Base-by-base conservation (phyloP, 2,329 filamentous ascomycete species). In the Biscogniauxia mediterranea region DNA sequence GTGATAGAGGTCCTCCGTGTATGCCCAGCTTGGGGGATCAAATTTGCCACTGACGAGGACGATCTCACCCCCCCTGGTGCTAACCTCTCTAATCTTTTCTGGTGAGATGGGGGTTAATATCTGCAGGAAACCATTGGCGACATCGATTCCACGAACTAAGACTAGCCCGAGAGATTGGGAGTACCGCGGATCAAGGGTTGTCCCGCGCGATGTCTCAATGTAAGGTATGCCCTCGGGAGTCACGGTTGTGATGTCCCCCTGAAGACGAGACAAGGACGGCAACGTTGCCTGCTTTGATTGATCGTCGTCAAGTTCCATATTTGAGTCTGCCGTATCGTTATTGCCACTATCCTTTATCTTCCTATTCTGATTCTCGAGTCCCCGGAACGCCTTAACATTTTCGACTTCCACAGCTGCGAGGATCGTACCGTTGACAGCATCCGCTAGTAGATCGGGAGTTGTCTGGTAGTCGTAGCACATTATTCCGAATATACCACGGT, bases 61-160 rank as follows among this genome's bases (percentile, higher is more conserved):
- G 17, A 91, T 76, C 17, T 80, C 76, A 32, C 79, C 77, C 0
- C 81, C 81, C 26, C 74, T 72, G 7, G 74, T 69, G 51, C 71
- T 76, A 19, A 80, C 70, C 9, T 75, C 70, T 46, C 76, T 72
- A 17, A 86, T 77, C 2, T 73, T 68, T 3, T 74, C 67, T 0
- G 72, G 56, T 0, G 78, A 59, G 6, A 88, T 78, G 0, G 90
- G 89, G 0, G 88, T 89, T 1, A 93, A 71, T 1, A 94, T 69
- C 61, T 92, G 87, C 3, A 94, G 75, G 5, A 79, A 72, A 3
- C 80, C 77, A 0, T 75, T 79, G 21, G 75, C 71, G 0, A 76
- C 69, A 69, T 93, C 88, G 61, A 93, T 85, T 4, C 87, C 89
- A 1, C 89, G 84, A n/a, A 95, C 74, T 8, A 94, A 79, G 0